Evolutionary conservation across 2,329 filamentous ascomycete species (phyloP).

Genomic region (Sporothrix inflata): DNA sequence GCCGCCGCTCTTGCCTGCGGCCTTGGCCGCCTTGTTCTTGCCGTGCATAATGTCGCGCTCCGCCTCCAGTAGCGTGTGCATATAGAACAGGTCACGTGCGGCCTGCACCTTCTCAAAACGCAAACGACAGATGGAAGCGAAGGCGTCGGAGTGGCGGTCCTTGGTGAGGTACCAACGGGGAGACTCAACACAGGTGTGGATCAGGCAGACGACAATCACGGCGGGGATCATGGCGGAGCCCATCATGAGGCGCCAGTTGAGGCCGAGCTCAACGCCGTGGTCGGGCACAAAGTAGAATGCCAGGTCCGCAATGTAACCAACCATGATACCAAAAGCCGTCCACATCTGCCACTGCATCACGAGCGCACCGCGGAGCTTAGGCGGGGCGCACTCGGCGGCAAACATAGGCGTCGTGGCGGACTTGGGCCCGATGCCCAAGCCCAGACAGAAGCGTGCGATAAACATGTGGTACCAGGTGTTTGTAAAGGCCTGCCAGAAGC

Average conservation of each 20-base stretch:
- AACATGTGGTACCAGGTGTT: slow-evolving; percentile 68
- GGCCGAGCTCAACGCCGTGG: slow-evolving; percentile 54
- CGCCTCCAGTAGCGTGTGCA: slow-evolving; percentile 59
- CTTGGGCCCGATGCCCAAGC: slow-evolving; percentile 72
- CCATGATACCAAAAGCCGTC: slow-evolving; percentile 53
- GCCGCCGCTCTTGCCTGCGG: slow-evolving; percentile 43
- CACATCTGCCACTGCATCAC: slow-evolving; percentile 64
- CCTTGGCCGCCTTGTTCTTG: slow-evolving; percentile 1
- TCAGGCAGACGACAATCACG: slow-evolving; percentile 57
- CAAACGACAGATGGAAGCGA: slow-evolving; percentile 49
- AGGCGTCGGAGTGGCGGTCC: slow-evolving; percentile 52
- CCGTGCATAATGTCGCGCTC: slow-evolving; percentile 53
- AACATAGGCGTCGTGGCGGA: slow-evolving; percentile 68
- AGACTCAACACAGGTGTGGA: slow-evolving; percentile 38
- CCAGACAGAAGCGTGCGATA: slow-evolving; percentile 69
- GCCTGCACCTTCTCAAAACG: slow-evolving; percentile 58
- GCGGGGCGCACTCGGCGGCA: slow-evolving; percentile 68
- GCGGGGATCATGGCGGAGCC: slow-evolving; percentile 67
- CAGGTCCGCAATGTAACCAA: slow-evolving; percentile 63
- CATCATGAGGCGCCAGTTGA: slow-evolving; percentile 71
- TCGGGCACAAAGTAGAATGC: slow-evolving; percentile 63
- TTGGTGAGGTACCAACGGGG: slow-evolving; percentile 55
- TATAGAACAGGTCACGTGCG: slow-evolving; percentile 60
- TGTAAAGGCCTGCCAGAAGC: slow-evolving; percentile 53
- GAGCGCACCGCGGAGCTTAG: slow-evolving; percentile 65